Conservation (phyloP, 2,329 filamentous ascomycete genomes). For the Venturiaceae sp. region DNA sequence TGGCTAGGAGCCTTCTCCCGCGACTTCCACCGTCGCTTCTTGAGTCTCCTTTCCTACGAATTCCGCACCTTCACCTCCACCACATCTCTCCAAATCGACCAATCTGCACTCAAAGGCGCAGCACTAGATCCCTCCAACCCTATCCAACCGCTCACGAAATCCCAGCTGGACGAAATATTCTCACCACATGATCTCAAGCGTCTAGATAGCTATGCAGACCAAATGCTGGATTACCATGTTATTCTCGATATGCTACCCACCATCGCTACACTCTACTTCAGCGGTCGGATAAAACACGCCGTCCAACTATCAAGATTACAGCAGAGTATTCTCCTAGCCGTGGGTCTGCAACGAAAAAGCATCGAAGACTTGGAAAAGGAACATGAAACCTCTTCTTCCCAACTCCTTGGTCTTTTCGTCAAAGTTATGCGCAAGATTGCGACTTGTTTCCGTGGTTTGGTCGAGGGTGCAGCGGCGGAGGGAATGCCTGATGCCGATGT, state of each 20-base stretch:
- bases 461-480: constrained; percentile 56
- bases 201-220: constrained; percentile 89
- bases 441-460: constrained; percentile 62
- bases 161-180: constrained; percentile 66
- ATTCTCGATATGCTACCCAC: constrained; percentile 85
- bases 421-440: constrained; percentile 89
- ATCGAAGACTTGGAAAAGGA: constrained; percentile 74
- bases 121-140: constrained; percentile 43
- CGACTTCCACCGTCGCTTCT: constrained; percentile 92
- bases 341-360: constrained; percentile 84
- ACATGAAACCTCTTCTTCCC: constrained; percentile 60
- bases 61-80: constrained; percentile 75
- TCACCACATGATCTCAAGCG: constrained; percentile 93
- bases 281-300: constrained; percentile 55
- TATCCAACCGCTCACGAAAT: constrained; percentile 54
- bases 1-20: constrained; percentile 88
- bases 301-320: constrained; percentile 76
- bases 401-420: constrained; percentile 92
- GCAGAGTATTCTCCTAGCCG: constrained; percentile 75
- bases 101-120: constrained; percentile 66
- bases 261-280: constrained; percentile 78
- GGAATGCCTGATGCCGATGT: constrained; percentile 35
- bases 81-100: constrained; percentile 77
- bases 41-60: constrained; percentile 81
- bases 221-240: constrained; percentile 95